A percentile compares a stretch with the other conserved stretches of the same genome.
Evolutionary conservation across 805 yeast genomes (phyloP).

Genomic region (Zygosaccharomyces bailii): DNA sequence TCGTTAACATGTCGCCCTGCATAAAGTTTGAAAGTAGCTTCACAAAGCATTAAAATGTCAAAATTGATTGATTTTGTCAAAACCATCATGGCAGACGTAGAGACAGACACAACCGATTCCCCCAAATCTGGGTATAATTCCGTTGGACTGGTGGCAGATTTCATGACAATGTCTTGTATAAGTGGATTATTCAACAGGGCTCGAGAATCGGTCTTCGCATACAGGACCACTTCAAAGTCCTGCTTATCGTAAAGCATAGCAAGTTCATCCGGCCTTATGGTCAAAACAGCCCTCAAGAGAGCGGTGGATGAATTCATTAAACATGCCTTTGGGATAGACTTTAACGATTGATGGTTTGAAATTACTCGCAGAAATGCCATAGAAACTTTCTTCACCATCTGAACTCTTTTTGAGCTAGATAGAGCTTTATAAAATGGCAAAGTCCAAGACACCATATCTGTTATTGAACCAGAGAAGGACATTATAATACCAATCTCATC

Average conservation of each 20-base stretch:
- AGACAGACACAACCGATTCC: constrained; percentile 31
- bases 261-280: constrained; percentile 31
- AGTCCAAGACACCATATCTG: constrained; percentile 57
- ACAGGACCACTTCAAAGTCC: constrained; percentile 38
- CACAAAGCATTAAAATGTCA: constrained; percentile 45
- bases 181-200: constrained; percentile 41
- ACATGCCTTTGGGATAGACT: constrained; percentile 33
- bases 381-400: constrained; percentile 51
- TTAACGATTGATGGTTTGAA: constrained; percentile 28
- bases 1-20: constrained; percentile 29
- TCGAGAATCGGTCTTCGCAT: constrained; percentile 49
- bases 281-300: constrained; percentile 31
- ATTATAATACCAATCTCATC: constrained; percentile 32
- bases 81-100: constrained; percentile 38
- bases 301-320: constrained; percentile 39
- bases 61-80: constrained; percentile 43
- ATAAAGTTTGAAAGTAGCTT: constrained; percentile 39
- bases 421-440: constrained; percentile 43
- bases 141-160: constrained; percentile 33
- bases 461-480: constrained; percentile 32
- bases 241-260: constrained; percentile 27
- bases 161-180: constrained; percentile 34
- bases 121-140: constrained; percentile 31
- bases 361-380: constrained; percentile 44
- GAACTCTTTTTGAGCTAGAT: constrained; percentile 47